Percentiles rank a stretch among this genome's conserved stretches.
These are phyloP conservation scores for Smittium mucronatum DNA, from an alignment of 371 early-diverging fungal species.

Conservation along the genomic window DNA sequence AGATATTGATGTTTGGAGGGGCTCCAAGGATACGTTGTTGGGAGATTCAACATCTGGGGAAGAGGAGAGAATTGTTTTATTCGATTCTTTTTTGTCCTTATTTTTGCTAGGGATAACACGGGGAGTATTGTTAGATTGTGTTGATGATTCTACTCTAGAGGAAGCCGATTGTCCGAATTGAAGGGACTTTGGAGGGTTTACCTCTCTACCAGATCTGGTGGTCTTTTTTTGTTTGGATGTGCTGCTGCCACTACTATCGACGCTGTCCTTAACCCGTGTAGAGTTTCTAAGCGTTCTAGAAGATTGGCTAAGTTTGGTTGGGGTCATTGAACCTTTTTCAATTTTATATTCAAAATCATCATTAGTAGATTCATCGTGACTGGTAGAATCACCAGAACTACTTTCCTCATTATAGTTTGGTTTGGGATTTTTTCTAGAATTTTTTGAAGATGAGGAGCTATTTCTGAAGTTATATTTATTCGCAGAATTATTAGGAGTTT, in stretches of 20 bases:
- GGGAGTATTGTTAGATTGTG: neutral
- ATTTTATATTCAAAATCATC: neutral
- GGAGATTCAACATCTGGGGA: neutral
- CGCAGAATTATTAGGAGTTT: neutral
- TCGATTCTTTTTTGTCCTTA: neutral
- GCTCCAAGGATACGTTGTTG: too few relatives aligned
- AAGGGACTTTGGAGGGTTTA: neutral
- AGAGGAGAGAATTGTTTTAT: neutral
- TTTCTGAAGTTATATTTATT: neutral
- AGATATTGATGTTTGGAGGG: too few relatives aligned
- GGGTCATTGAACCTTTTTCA: too few relatives aligned
- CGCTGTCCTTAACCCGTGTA: neutral
- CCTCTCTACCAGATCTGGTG: neutral
- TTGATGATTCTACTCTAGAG: neutral
- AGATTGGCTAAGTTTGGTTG: neutral
- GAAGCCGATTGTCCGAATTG: neutral
- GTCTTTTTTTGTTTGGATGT: neutral
- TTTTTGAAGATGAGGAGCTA: neutral
- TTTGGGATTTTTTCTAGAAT: neutral
- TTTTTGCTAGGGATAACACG: neutral
- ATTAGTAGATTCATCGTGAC: slow-evolving; percentile 5
- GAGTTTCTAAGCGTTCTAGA: neutral
- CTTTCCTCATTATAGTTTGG: neutral
- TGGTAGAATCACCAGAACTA: neutral
- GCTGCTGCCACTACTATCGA: neutral